Evolutionary conservation across 768 basidiomycete species (phyloP), one percentile per base, ranked within the genome.

Genomic region (Tulasnella sp.): DNA sequence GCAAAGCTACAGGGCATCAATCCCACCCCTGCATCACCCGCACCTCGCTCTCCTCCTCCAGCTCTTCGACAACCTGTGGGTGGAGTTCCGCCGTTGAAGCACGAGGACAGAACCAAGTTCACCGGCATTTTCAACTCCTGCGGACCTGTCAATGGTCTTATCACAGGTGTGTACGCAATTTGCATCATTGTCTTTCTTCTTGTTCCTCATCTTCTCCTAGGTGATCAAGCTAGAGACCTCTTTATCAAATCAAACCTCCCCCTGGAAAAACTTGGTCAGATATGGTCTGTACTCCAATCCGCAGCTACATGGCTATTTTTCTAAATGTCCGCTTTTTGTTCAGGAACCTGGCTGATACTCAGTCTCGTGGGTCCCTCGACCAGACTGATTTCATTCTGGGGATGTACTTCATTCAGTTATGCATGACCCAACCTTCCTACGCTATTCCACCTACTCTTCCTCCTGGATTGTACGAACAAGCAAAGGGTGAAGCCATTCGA

Each of bases 321-420:
- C 32, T 35, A 34, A 12, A n/a, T 45, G 43, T 29, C 48, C 32
- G 10, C 22, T 15, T 42, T n/a, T n/a, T n/a, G n/a, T n/a, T n/a
- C 39, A 95, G 91, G 92, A 82, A 74, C 56, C 75, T 99, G 33
- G 84, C 92, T n/a, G 95, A 99, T 65, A 92, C 91, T 3, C 85
- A 92, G 65, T 77, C 84, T 58, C 76, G 95, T 55, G 93, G 95
- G 45, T 70, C 74, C 10, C 79, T 99, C 54, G 95, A 99, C 64
- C 69, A 78, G 13, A 73, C 82, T 39, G 95, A 99, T 66, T 99
- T 99, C 62, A 81, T 84, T 54, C 78, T 99, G 60, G 95, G 83
- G 34, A 92, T 95, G 91, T 89, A 88, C 65, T 77, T 96, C 62
- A 91, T 98, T 57, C 91, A 96, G 66, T 82, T 77, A n/a, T 69